Base-by-base conservation (phyloP, 257 asterid genomes). In the Jaltomata sinuosa region DNA sequence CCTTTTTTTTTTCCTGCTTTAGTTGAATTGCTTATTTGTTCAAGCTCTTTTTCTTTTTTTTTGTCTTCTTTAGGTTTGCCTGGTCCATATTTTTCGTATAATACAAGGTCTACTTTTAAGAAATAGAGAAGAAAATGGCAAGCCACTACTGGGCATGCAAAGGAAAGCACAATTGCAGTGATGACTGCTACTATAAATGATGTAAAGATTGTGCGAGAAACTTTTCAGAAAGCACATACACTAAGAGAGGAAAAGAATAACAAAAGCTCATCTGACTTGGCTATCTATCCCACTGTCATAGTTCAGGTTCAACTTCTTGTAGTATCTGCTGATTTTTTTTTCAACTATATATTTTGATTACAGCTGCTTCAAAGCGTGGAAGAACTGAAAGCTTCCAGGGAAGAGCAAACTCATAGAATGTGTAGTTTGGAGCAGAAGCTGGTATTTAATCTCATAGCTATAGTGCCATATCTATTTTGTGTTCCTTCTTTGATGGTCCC, bases 11-110 rank as follows among this genome's bases (percentile, higher is more conserved):
- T 31, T 32, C 16, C 16, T 8, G 36, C 49, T 25, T 40, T 74
- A 21, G 53, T 49, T 7, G 22, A 50, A 62, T 57, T 76, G 54
- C 71, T 62, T 12, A 27, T 62, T 77, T 84, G 74, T 71, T 57
- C 71, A 40, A 50, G 83, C 59, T 52, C 22, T 14, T 31, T 85
- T 74, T n/a, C n/a, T n/a, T n/a, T n/a, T n/a, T n/a, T n/a, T n/a
- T n/a, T n/a, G n/a, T n/a, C n/a, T n/a, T n/a, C n/a, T 71, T 84
- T 38, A 95, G 98, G 98, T 49, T 93, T 95, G 72, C 98, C 98
- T 27, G 88, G 91, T 57, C 87, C 50, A 38, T 96, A 94, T 86
- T 85, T 91, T 68, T 79, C 84, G 22, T 94, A 92, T 82, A 32
- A 68, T 45, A 31, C 84, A 18, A 21, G 19, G 84, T 64, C 32